Conservation (phyloP, 208 protist species). For the Leishmania major region DNA sequence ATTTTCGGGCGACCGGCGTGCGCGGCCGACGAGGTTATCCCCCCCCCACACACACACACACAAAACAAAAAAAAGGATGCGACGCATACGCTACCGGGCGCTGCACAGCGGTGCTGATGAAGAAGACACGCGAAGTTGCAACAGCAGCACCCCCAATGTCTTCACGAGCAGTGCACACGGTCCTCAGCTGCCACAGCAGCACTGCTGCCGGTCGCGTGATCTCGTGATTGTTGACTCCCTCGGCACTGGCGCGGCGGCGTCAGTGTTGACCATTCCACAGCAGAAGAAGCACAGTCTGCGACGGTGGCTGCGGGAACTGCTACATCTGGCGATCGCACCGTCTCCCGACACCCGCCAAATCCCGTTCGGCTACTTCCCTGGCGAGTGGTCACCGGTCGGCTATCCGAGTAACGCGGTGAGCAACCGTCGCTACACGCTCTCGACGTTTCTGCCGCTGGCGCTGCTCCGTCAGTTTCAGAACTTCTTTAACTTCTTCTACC, state of each 20-base stretch:
- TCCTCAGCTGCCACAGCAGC: not conserved
- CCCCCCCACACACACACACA: too few relatives aligned
- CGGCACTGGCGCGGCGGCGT: not conserved
- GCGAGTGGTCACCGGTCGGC: slow-evolving; percentile 44
- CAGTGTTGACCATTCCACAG: slow-evolving; percentile 26
- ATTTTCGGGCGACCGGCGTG: not conserved
- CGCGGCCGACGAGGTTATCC: slow-evolving; percentile 5
- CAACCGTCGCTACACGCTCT: slow-evolving; percentile 75
- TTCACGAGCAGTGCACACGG: not conserved
- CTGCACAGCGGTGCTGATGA: not conserved
- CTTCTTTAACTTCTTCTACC: slow-evolving; percentile 90
- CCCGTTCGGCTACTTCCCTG: slow-evolving; percentile 45
- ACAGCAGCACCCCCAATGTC: not conserved
- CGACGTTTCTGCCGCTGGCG: slow-evolving; percentile 82
- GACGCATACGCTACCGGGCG: slow-evolving; percentile 19
- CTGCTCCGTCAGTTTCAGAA: slow-evolving; percentile 79
- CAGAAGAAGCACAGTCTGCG: slow-evolving; percentile 19
- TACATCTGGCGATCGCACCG: slow-evolving; percentile 36
- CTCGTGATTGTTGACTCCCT: not conserved
- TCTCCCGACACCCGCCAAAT: slow-evolving; percentile 48
- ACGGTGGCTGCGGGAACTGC: slow-evolving; percentile 24
- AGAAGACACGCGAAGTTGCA: not conserved
- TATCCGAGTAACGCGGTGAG: slow-evolving; percentile 81
- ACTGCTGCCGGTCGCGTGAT: not conserved
- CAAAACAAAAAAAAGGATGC: slow-evolving; percentile 6